A percentile compares a stretch with the other conserved stretches of the same genome.
These are phyloP conservation scores for Mariannaea elegans DNA, from an alignment of 2,329 filamentous ascomycete species.

Conservation along the genomic window DNA sequence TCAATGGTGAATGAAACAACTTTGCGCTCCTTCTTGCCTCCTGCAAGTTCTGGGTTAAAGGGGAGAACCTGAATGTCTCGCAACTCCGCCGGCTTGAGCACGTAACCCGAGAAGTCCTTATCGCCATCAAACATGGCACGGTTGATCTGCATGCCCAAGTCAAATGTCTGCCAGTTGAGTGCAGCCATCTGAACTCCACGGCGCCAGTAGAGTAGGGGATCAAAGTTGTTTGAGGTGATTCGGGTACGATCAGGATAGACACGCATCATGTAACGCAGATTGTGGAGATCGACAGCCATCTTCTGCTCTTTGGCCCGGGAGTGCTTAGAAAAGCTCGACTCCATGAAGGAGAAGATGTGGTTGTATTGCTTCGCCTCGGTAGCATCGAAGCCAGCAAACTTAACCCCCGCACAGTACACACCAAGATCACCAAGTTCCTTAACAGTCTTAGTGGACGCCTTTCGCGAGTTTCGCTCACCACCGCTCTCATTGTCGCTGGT, in stretches of 20 bases:
- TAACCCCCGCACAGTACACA: constrained; percentile 78
- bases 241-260: constrained; percentile 89
- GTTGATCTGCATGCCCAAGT: constrained; percentile 94
- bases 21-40: constrained; percentile 78
- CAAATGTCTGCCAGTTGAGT: constrained; percentile 98
- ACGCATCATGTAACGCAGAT: constrained; percentile 89
- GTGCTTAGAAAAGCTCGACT: constrained; percentile 85
- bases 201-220: constrained; percentile 92
- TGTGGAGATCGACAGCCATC: constrained; percentile 84
- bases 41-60: constrained; percentile 58
- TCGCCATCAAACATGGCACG: constrained; percentile 97
- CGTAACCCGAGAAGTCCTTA: constrained; percentile 87
- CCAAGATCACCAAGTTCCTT: constrained; percentile 85
- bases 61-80: constrained; percentile 73
- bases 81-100: constrained; percentile 89
- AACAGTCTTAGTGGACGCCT: constrained; percentile 84
- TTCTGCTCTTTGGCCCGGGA: constrained; percentile 81
- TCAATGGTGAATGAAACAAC: constrained; percentile 86
- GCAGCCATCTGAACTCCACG: constrained; percentile 97
- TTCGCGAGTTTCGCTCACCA: constrained; percentile 66
- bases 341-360: constrained; percentile 95
- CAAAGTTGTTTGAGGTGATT: constrained; percentile 90
- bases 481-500: constrained; percentile 84
- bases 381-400: constrained; percentile 82
- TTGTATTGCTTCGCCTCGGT: constrained; percentile 87